These are phyloP conservation scores for Asclepias syriaca DNA, from an alignment of 257 asterid genomes.

Conservation along the genomic window DNA sequence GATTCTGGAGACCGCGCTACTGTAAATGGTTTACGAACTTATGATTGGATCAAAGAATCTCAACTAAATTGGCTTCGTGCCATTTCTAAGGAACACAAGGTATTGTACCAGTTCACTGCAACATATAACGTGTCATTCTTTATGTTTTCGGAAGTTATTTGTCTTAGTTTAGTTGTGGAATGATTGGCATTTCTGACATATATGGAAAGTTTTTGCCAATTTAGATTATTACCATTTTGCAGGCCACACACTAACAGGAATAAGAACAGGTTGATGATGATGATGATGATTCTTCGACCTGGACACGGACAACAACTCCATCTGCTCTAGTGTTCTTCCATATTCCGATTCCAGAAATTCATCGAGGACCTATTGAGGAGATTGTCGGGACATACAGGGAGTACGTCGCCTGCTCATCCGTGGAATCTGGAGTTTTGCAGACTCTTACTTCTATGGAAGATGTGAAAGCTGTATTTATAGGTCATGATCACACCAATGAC, in stretches of 20 bases:
- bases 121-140: not conserved
- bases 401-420: conserved; percentile 59
- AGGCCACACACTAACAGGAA: conserved; percentile 57
- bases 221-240: conserved; percentile 43
- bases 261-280: conserved; percentile 19
- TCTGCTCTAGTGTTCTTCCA: conserved; percentile 88
- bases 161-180: not conserved
- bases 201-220: conserved; percentile 18
- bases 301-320: conserved; percentile 10
- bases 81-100: conserved; percentile 50
- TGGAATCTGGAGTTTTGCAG: conserved; percentile 66
- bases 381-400: conserved; percentile 57
- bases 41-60: conserved; percentile 92
- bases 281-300: not conserved
- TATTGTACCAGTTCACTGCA: conserved; percentile 17
- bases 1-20: conserved; percentile 90
- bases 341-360: conserved; percentile 91
- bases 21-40: conserved; percentile 65
- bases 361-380: conserved; percentile 55
- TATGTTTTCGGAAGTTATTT: not conserved
- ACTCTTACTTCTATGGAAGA: conserved; percentile 59
- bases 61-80: conserved; percentile 79
- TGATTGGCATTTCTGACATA: not conserved
- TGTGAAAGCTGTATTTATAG: conserved; percentile 81
- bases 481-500: conserved; percentile 93